phyloP scores from a whole-genome alignment of 2,329 filamentous ascomycete species.

The Pyrenochaeta sp. region DNA sequence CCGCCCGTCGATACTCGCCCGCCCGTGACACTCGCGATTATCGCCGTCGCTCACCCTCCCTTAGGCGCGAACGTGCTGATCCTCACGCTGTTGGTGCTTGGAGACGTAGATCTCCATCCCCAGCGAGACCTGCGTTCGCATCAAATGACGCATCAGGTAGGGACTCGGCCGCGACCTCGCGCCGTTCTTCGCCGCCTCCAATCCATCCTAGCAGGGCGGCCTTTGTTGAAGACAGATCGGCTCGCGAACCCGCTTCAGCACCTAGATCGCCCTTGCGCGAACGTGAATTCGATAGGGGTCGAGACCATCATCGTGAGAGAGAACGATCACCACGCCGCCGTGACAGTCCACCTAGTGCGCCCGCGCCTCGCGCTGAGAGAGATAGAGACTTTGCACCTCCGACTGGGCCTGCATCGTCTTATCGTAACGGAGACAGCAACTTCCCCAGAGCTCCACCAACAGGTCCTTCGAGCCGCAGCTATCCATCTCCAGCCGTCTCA shows the following conservation, averaged over 20 bases:
- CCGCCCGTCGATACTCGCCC: constrained; percentile 53
- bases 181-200: constrained; percentile 66
- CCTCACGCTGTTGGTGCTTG: constrained; percentile 57
- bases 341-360: constrained; percentile 48
- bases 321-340: constrained; percentile 46
- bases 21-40: constrained; percentile 54
- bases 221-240: constrained; percentile 39
- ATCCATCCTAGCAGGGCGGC: constrained; percentile 62
- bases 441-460: constrained; percentile 49
- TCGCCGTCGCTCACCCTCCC: constrained; percentile 62
- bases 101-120: constrained; percentile 62
- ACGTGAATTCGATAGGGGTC: constrained; percentile 39
- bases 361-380: constrained; percentile 45
- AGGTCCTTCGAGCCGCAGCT: constrained; percentile 46
- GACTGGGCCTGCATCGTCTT: constrained; percentile 44
- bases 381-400: constrained; percentile 49
- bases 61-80: constrained; percentile 59
- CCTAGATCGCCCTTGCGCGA: constrained; percentile 46
- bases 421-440: constrained; percentile 46
- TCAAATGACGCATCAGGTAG: constrained; percentile 61
- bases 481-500: constrained; percentile 48
- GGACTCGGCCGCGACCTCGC: constrained; percentile 64
- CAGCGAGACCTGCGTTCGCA: constrained; percentile 43
- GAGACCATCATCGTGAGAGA: constrained; percentile 34
- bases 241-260: constrained; percentile 41